phyloP scores from a whole-genome alignment of 331 rosid genomes.

The Malus hybrid region DNA sequence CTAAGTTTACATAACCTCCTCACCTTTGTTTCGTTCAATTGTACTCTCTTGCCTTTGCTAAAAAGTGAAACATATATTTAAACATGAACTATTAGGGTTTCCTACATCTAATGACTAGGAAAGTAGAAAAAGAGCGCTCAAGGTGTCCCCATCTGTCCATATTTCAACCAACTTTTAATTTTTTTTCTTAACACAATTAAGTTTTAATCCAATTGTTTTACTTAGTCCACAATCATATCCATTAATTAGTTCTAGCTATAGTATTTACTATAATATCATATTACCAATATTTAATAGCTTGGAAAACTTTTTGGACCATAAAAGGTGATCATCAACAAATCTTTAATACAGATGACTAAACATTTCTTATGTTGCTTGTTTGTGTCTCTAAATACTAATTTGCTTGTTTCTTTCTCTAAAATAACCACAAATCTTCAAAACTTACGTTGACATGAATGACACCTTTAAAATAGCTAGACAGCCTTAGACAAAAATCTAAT shows the following conservation, averaged over 20 bases:
- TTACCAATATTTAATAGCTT: background rate
- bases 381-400: background rate
- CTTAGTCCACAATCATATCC: conserved; percentile 17
- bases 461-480: conserved; percentile 18
- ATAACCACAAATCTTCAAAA: conserved; percentile 20
- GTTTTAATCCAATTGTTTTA: conserved; percentile 19
- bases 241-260: background rate
- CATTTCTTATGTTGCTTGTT: conserved; percentile 10
- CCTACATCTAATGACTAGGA: conserved; percentile 19
- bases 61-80: background rate
- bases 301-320: conserved; percentile 16
- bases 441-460: conserved; percentile 26
- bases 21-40: conserved; percentile 8
- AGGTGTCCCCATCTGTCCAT: conserved; percentile 16
- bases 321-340: background rate
- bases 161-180: background rate
- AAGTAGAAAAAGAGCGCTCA: conserved; percentile 20
- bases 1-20: background rate
- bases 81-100: background rate
- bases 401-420: conserved; percentile 21
- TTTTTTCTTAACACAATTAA: background rate
- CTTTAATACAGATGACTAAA: background rate
- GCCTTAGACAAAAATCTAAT: conserved; percentile 1
- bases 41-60: conserved; percentile 13
- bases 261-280: background rate